phyloP scores from a whole-genome alignment of 768 basidiomycete genomes.

The Daedaleopsis sinensis region DNA sequence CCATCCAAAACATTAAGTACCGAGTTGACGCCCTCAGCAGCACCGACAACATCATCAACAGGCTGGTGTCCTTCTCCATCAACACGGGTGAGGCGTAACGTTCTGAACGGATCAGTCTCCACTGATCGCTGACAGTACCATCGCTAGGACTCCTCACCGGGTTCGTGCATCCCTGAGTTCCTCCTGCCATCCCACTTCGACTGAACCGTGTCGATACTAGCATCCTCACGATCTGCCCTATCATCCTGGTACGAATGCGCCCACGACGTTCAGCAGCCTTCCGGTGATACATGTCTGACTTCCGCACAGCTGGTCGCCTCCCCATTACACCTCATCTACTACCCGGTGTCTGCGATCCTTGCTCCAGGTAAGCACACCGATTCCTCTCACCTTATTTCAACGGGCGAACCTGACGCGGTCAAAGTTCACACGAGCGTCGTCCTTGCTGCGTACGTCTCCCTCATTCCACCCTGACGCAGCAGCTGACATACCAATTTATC shows the following conservation, averaged over 20 bases:
- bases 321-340: not conserved
- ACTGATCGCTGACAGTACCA: not conserved
- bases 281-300: not conserved
- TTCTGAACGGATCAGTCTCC: not conserved
- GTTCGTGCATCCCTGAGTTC: not conserved
- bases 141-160: not conserved
- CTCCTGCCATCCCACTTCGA: not conserved
- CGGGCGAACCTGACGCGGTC: not conserved
- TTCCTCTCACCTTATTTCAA: not conserved
- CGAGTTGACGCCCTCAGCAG: not conserved
- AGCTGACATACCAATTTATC: not conserved
- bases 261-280: not conserved
- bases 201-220: not conserved
- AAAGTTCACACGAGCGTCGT: not conserved
- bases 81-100: not conserved
- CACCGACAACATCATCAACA: not conserved
- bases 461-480: not conserved
- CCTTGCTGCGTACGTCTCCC: not conserved
- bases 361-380: not conserved
- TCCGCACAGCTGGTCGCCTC: not conserved
- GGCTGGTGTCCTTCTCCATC: not conserved
- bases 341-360: not conserved
- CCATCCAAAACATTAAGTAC: not conserved
- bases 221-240: not conserved
- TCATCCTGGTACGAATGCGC: not conserved